Base-by-base conservation (phyloP, 768 basidiomycete species). In the Hygrocybe coccinea region DNA sequence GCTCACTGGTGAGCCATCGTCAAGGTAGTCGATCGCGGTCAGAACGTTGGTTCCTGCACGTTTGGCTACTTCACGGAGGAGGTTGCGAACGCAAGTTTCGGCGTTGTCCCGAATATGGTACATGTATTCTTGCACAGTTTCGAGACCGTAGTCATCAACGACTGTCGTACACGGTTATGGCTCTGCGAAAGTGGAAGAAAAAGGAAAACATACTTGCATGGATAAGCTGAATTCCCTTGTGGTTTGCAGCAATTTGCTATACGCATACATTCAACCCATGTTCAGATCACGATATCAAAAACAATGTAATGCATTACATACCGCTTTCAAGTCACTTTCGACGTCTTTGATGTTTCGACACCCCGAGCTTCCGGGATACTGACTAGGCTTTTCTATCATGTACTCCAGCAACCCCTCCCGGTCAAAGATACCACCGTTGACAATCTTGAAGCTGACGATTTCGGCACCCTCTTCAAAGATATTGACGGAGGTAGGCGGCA, bases 391-490 rank as follows among this genome's bases (percentile, higher is more conserved):
- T 39, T 86, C 86, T 44, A 94, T 74, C 85, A 97, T 88, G 63
- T 89, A 81, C 46, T 90, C 84, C 38, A 85, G 65, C 24, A 98
- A 72, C 0, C 87, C 86, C 21, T 85, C 76, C 44, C 78, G 76
- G 69, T 97, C 85, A 66, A 94, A 97, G 3, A 87, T 70, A 1
- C 94, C 92, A 11, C 77, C 81, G 43, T 83, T 76, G 7, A 98
- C 95, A 57, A 98, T 84, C 71, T 95, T 97, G 79, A 97, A 91
- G 67, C 87, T 87, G 62, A 85, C 81, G 50, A 97, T 87, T 63
- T 93, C 82, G 0, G 95, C 95, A 17, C 95, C 95, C 68, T 98
- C 95, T 68, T 98, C 89, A 63, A 90, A 95, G 43, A 97, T 87
- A 58, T 82, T 92, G 60, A 87, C 86, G 10, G 87, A 89, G 2